Evolutionary conservation across 1,284 basidiomycete genomes (phyloP), one percentile per base, ranked within the genome.

Genomic region (Schizophyllum amplum): DNA sequence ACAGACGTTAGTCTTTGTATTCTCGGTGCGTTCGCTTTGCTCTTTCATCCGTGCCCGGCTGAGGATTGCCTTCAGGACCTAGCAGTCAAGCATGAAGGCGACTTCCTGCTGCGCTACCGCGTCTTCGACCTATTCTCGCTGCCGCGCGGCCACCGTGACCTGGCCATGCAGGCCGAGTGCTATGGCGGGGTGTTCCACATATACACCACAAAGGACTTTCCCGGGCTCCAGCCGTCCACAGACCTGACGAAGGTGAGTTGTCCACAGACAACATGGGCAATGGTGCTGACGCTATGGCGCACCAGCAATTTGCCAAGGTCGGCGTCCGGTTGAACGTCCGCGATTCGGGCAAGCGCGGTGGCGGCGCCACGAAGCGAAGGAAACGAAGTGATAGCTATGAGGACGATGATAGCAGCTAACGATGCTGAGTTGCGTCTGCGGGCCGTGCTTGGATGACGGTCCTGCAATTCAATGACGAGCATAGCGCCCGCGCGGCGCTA

Each of bases 181-280:
- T 86, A 80, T 55, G 87, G 87, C 6, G 83, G 83, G 0, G 60
- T 73, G 1, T 90, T 90, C 67, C 79, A 78, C 21, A 79, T 90
- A 0, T 90, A 87, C 64, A 87, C 87, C 22, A 90, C 88, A 0
- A 90, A 90, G 63, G 85, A 87, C 65, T 90, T 90, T 65, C 88
- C 88, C 0, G 87, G 87, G 1, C 68, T 90, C 15, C 79, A 76
- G 23, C 78, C 84, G 1, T 90, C 87, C 0, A 90, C 88, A 0
- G 81, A 86, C 42, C 70, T 90, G 48, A 90, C 88, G 4, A 90
- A 87, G 78, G 87, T 86, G 51, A 26, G 68, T 54, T 17, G 53
- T 47, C 26, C 23, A 20, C 4, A 11, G 9, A 50, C 13, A 20
- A 50, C 15, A 21, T 42, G 6, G 33, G 17, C 3, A 42, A 9